phyloP scores from a whole-genome alignment of 179 eudicot species.

The Beta lomatogona region DNA sequence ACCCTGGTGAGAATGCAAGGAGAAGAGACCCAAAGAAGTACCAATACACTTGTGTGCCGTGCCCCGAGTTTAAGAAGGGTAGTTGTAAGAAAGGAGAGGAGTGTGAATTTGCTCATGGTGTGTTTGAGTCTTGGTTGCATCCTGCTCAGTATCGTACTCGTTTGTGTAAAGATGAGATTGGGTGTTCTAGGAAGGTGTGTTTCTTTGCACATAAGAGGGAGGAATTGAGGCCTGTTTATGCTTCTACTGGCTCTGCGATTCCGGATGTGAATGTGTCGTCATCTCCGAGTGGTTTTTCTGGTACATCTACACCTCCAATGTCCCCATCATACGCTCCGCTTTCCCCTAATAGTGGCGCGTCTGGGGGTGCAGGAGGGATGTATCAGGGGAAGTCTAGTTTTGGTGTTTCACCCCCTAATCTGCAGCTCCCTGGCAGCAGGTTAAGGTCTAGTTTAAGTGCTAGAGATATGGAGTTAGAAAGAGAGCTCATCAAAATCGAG shows the following conservation, averaged over 20 bases:
- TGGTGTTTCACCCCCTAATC: slow-evolving; percentile 29
- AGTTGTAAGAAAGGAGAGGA: slow-evolving; percentile 43
- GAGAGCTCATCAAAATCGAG: slow-evolving; percentile 42
- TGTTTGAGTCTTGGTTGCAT: slow-evolving; percentile 53
- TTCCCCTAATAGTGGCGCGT: slow-evolving; percentile 36
- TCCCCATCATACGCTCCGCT: slow-evolving; percentile 40
- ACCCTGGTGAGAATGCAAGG: slow-evolving; percentile 91
- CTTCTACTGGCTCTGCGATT: slow-evolving; percentile 52
- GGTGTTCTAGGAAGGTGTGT: slow-evolving; percentile 46
- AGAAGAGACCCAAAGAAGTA: slow-evolving; percentile 42
- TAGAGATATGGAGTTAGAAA: slow-evolving; percentile 41
- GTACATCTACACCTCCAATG: slow-evolving; percentile 30
- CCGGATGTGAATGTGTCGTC: slow-evolving; percentile 29
- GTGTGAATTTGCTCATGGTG: slow-evolving; percentile 55
- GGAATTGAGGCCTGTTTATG: slow-evolving; percentile 49
- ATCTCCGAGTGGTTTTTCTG: slow-evolving; percentile 12
- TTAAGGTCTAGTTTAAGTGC: slow-evolving; percentile 47
- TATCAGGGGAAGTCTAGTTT: slow-evolving; percentile 31
- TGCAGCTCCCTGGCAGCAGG: slow-evolving; percentile 44
- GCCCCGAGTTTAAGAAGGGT: slow-evolving; percentile 56
- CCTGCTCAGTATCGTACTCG: slow-evolving; percentile 53
- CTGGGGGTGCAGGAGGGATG: slow-evolving; percentile 25
- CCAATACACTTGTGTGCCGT: slow-evolving; percentile 54
- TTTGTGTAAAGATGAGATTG: slow-evolving; percentile 46
- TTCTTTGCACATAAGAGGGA: slow-evolving; percentile 46